Evolutionary conservation across 352 stramenopile species (phyloP), one percentile per base, ranked within the genome.

Genomic region (Phytophthora uliginosa): DNA sequence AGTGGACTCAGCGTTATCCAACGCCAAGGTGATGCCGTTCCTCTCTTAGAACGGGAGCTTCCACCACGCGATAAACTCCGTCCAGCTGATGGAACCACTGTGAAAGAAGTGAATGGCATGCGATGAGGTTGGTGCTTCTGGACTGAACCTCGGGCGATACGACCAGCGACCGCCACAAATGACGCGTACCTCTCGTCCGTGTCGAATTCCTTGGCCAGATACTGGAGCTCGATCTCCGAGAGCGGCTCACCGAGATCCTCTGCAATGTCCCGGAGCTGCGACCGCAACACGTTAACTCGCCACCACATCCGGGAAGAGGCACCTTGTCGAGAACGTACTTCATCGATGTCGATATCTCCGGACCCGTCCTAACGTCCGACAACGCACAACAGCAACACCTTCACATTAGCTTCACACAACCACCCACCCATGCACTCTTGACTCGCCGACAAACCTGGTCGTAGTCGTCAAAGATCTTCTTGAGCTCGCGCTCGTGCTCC

Each of bases 41-140:
- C 24, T 52, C 28, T 54, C 38, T 7, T 73, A 92, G 73, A 90
- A 92, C 17, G 84, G 82, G 17, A 86, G 68, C 83, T 93, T 92
- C 86, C 86, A 92, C 84, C 82, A 94, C 61, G 84, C 71, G 71
- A 94, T 91, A 80, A 94, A 94, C 73, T 94, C 86, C 54, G 64
- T 70, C 85, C 86, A 94, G 69, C 71, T 82, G 71, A 94, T 92
- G 31, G 76, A 69, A 17, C 86, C 86, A 60, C 86, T 94, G 63
- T 12, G n/a, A 69, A 47, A 66, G n/a, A 63, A 36, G 31, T 22
- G 50, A n/a, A 73, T 4, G 34, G 15, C 38, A 68, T 73, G 55
- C 63, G 62, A 68, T 42, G 42, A 52, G 53, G 55, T 56, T 48
- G 47, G 13, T 55, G 40, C 3, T 8, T 56, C 36, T 34, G 36